A percentile compares a stretch with the other conserved stretches of the same genome.
Evolutionary conservation across 306 rosid species (phyloP).

Genomic region (Rosa chinensis): DNA sequence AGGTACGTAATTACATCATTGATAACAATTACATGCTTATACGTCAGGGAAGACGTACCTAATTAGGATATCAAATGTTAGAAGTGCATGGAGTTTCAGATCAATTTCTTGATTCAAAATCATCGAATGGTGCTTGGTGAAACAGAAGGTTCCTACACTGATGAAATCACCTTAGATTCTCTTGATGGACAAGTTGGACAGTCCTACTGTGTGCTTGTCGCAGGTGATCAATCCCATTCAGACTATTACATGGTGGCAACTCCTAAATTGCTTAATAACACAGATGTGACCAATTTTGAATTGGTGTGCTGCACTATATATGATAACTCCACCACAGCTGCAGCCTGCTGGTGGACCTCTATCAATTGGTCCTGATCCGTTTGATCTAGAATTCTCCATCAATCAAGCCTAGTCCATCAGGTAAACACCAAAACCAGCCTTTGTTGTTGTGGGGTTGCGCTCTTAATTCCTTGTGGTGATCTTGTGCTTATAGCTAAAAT

Average conservation of each 20-base stretch:
- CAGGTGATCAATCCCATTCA: slow-evolving; percentile 44
- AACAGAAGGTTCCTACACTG: slow-evolving; percentile 72
- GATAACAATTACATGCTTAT: background rate
- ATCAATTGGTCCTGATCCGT: slow-evolving; percentile 58
- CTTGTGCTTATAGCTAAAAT: background rate
- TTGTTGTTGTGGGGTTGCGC: background rate
- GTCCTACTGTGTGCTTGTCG: slow-evolving; percentile 70
- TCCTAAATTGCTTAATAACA: slow-evolving; percentile 42
- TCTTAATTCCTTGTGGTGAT: background rate
- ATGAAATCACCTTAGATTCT: slow-evolving; percentile 45
- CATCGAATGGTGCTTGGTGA: slow-evolving; percentile 56
- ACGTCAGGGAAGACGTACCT: slow-evolving; percentile 52
- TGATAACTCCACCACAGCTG: slow-evolving; percentile 36
- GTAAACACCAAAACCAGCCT: slow-evolving; percentile 21
- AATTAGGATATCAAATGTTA: slow-evolving; percentile 73
- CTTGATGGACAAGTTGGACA: slow-evolving; percentile 81
- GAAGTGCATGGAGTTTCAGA: slow-evolving; percentile 57
- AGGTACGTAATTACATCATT: background rate
- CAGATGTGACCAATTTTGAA: slow-evolving; percentile 22
- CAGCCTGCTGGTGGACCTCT: slow-evolving; percentile 48
- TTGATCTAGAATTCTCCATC: slow-evolving; percentile 48
- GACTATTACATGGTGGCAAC: slow-evolving; percentile 66
- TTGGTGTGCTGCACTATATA: slow-evolving; percentile 50
- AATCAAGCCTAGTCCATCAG: slow-evolving; percentile 53
- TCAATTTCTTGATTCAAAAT: slow-evolving; percentile 64